Evolutionary conservation across 208 protist genomes (phyloP), one percentile per base, ranked within the genome.

Genomic region (Trypanosoma caninum): DNA sequence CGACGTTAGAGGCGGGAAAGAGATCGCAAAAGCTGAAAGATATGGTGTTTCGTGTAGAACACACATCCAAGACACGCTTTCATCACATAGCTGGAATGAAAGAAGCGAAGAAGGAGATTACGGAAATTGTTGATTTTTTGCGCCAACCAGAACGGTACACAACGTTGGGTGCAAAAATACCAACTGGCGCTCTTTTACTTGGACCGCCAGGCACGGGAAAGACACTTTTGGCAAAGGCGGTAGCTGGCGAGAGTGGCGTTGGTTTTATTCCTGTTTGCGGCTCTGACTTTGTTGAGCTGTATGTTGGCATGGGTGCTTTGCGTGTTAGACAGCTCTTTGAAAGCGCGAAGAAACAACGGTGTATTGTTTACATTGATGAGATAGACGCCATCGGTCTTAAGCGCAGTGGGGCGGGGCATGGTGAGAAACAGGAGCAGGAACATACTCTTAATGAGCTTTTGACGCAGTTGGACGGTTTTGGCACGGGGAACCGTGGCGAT

Each of bases 281-380:
- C 13, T 96, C 90, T 13, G 96, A 98, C 60, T 98, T 99, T 74
- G 80, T 98, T 9, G 96, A 99, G 78, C 95, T 98, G 65, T 99
- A 98, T 75, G 95, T 98, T 6, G 97, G 97, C 41, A 91, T 97
- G 74, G 94, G 94, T 59, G 92, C 94, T 9, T 35, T 89, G 52
- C 82, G 96, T 35, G 92, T 99, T 25, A 85, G 97, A 41, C 84
- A 98, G 60, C 79, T 99, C 23, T 98, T 99, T 82, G 57, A 83
- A 37, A 72, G 90, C 68, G 97, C 97, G 6, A 79, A 89, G 47
- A 87, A 97, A 72, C 94, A 96, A 65, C 97, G 91, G 11, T 97
- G 92, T 69, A 97, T 99, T 63, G 75, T 99, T 27, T 99, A 98
- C 75, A 98, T 99, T 59, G 98, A 99, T 77, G 98, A 99, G 66